Evolutionary conservation across 1,284 basidiomycete species (phyloP).

Genomic region (Porphyrellus sp.): DNA sequence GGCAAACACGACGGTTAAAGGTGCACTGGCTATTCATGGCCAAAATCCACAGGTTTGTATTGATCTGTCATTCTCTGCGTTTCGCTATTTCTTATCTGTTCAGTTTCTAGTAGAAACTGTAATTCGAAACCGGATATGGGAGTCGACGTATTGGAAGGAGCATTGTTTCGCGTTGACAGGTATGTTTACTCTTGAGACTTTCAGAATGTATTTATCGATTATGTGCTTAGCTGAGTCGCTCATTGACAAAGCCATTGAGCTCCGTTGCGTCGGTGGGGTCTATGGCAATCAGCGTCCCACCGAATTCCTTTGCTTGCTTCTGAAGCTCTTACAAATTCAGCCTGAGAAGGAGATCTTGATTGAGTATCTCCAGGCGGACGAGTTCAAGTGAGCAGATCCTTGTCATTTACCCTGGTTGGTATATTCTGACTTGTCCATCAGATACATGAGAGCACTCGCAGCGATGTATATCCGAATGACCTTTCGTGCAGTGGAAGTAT

Average conservation of each 20-base stretch:
- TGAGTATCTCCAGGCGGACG: slow-evolving; percentile 92
- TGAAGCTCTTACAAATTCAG: slow-evolving; percentile 95
- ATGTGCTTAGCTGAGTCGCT: slow-evolving; percentile 72
- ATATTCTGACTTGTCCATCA: slow-evolving; percentile 32
- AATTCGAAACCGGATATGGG: slow-evolving; percentile 94
- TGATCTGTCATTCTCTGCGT: background rate
- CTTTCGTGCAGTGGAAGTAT: slow-evolving; percentile 86
- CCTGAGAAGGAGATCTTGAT: slow-evolving; percentile 95
- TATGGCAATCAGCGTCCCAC: slow-evolving; percentile 92
- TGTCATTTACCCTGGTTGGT: background rate
- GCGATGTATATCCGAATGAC: slow-evolving; percentile 96
- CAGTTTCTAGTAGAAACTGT: slow-evolving; percentile 96
- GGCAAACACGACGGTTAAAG: slow-evolving; percentile 88
- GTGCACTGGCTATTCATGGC: slow-evolving; percentile 85
- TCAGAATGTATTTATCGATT: slow-evolving; percentile 3
- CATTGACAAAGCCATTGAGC: slow-evolving; percentile 87
- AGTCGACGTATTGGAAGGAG: slow-evolving; percentile 95
- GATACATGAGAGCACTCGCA: slow-evolving; percentile 91
- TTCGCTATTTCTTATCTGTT: slow-evolving; percentile 30
- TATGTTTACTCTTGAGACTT: slow-evolving; percentile 31
- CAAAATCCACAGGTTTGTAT: slow-evolving; percentile 81
- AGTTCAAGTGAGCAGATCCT: slow-evolving; percentile 84
- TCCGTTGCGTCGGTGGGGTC: slow-evolving; percentile 87
- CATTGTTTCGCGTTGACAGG: slow-evolving; percentile 92
- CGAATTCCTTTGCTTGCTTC: slow-evolving; percentile 85